A percentile compares a stretch with the other conserved stretches of the same genome.
Evolutionary conservation across 2,329 filamentous ascomycete species (phyloP).

Genomic region (Arachnomyces sp.): DNA sequence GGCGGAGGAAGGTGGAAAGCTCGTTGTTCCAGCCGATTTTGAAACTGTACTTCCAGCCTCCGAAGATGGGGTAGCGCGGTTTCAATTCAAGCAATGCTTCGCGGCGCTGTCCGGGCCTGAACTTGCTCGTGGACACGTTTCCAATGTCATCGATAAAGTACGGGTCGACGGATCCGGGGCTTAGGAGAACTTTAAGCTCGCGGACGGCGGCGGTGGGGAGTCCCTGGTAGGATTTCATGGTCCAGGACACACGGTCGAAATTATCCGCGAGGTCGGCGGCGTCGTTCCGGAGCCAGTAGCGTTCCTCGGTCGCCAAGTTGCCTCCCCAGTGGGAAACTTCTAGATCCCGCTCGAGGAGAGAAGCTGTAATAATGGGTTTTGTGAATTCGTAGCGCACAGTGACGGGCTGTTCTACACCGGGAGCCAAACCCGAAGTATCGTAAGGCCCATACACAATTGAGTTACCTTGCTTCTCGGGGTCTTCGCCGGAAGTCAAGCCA

Average conservation of each 20-base stretch:
- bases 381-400: constrained; percentile 90
- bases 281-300: constrained; percentile 78
- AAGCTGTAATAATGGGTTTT: constrained; percentile 75
- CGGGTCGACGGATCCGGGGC: constrained; percentile 68
- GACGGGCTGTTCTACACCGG: constrained; percentile 63
- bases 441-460: constrained; percentile 90
- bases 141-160: constrained; percentile 97
- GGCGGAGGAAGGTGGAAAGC: constrained; percentile 65
- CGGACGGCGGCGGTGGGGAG: constrained; percentile 70
- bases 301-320: constrained; percentile 89
- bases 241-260: constrained; percentile 71
- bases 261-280: constrained; percentile 67
- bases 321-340: constrained; percentile 98
- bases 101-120: constrained; percentile 56
- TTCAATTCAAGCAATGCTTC: constrained; percentile 83
- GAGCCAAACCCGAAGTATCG: constrained; percentile 58
- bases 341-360: constrained; percentile 74
- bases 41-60: constrained; percentile 97
- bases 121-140: constrained; percentile 89
- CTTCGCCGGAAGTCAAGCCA: constrained; percentile 49
- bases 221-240: constrained; percentile 64
- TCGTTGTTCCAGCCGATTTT: constrained; percentile 92
- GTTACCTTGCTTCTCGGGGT: constrained; percentile 73
- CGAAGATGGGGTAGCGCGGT: constrained; percentile 92
- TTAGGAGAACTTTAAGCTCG: constrained; percentile 71